Evolutionary conservation across 192 early-diverging fungal species (phyloP).

Genomic region (Lunasporangiospora selenospora): DNA sequence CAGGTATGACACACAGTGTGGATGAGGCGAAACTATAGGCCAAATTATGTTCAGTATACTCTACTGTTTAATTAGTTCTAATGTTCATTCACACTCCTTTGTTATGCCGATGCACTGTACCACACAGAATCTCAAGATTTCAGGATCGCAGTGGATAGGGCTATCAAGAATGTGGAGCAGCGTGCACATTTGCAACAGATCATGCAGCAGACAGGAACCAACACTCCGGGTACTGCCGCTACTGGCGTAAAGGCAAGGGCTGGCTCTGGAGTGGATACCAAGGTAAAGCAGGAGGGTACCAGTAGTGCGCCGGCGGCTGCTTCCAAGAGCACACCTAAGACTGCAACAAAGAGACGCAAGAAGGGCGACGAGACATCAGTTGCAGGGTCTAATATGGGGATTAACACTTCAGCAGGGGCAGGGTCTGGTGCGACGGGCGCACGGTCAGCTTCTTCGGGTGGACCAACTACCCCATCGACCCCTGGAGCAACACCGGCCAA

Average conservation of each 20-base stretch:
- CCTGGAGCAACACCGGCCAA: slow-evolving; percentile 26
- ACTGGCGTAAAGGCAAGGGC: background rate
- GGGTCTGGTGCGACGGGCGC: background rate
- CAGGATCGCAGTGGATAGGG: slow-evolving; percentile 26
- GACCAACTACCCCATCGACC: slow-evolving; percentile 20
- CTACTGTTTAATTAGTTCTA: background rate
- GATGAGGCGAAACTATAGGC: too few relatives aligned
- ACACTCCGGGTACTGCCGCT: background rate
- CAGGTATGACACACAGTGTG: background rate
- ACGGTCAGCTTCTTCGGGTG: slow-evolving; percentile 6
- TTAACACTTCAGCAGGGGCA: slow-evolving; percentile 21
- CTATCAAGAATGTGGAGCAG: slow-evolving; percentile 21
- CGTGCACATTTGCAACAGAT: slow-evolving; percentile 12
- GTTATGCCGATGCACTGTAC: too few relatives aligned
- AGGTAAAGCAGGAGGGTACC: background rate
- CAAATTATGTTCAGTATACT: background rate
- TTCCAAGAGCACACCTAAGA: slow-evolving; percentile 14
- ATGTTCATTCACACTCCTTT: background rate
- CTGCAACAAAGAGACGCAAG: slow-evolving; percentile 32
- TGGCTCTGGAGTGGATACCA: background rate
- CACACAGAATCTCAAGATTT: slow-evolving; percentile 33
- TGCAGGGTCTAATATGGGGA: slow-evolving; percentile 31
- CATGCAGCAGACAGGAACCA: slow-evolving; percentile 2
- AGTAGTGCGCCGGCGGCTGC: background rate
- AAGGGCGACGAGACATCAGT: slow-evolving; percentile 38